phyloP scores from a whole-genome alignment of 805 yeast genomes.

The Teunomyces aglyptinius region DNA sequence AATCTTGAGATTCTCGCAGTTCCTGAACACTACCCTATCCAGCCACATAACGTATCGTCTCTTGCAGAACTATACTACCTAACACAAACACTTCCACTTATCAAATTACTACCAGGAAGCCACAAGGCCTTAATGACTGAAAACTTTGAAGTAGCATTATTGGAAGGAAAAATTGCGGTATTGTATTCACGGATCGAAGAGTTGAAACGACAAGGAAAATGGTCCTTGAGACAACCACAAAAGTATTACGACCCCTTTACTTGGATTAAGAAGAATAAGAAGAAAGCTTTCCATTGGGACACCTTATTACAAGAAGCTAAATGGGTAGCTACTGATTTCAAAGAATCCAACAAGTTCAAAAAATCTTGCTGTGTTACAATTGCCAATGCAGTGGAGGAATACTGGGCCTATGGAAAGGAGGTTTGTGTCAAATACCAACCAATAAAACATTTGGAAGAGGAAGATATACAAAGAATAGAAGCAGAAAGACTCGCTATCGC shows the following conservation, averaged over 20 bases:
- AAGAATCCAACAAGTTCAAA: slow-evolving; percentile 67
- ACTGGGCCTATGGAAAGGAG: slow-evolving; percentile 71
- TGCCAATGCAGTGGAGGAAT: slow-evolving; percentile 73
- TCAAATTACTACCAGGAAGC: slow-evolving; percentile 76
- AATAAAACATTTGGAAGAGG: slow-evolving; percentile 25
- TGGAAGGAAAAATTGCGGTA: slow-evolving; percentile 90
- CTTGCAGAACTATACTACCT: slow-evolving; percentile 83
- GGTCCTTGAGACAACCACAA: slow-evolving; percentile 88
- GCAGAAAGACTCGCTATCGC: background rate
- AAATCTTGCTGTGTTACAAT: slow-evolving; percentile 66
- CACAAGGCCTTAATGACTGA: slow-evolving; percentile 86
- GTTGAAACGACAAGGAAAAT: slow-evolving; percentile 76
- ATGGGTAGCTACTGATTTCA: slow-evolving; percentile 80
- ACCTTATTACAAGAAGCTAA: slow-evolving; percentile 69
- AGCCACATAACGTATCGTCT: slow-evolving; percentile 47
- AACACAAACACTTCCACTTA: slow-evolving; percentile 83
- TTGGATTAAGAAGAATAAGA: slow-evolving; percentile 18
- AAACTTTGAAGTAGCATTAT: slow-evolving; percentile 75
- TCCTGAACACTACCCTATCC: slow-evolving; percentile 43
- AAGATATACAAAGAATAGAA: slow-evolving; percentile 1
- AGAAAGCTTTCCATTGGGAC: slow-evolving; percentile 66
- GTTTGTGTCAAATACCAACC: slow-evolving; percentile 58
- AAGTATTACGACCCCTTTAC: slow-evolving; percentile 66
- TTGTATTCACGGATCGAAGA: slow-evolving; percentile 90
- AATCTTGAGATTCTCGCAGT: slow-evolving; percentile 38